Evolutionary conservation across 2,329 filamentous ascomycete genomes (phyloP), one percentile per base, ranked within the genome.

Genomic region (Aspergillus calidoustus): DNA sequence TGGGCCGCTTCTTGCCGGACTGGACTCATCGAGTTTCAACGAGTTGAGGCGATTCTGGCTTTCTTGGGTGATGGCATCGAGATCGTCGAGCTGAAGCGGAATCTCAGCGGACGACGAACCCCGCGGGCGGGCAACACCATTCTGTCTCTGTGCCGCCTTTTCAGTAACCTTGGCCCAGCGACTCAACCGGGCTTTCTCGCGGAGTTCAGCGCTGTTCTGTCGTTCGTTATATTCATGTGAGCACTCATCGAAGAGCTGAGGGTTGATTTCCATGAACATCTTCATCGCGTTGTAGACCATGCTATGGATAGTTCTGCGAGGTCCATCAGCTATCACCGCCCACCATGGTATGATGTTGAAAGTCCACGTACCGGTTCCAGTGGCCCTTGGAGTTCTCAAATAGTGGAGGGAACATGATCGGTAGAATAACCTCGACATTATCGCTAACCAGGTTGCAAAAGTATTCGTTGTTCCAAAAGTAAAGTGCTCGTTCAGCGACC

Each of bases 271-370:
- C 95, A 99, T 99, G 79, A 99, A 99, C 43, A 99, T 86, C 78
- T 99, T 99, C 95, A 99, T 98, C 60, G 95, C 95, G 73, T 98
- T 99, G 78, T 98, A 98, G 11, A 99, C 95, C 94, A 99, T 98
- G 76, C 95, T 95, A 74, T 99, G 95, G 69, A 99, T 99, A 7
- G 95, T 99, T 72, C 95, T 98, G 55, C 31, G 25, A n/a, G 67
- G 54, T 9, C 15, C 25, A 65, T 83, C 71, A 83, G 79, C 58
- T 61, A 59, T 31, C 2, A 7, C 38, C 28, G 3, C 2, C 23
- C 8, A 48, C 54, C n/a, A 9, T n/a, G 49, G 7, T 15, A 19
- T 34, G 22, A 17, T 31, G 23, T 22, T 0, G 13, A 30, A 19
- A 22, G 19, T 23, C 46, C 17, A 73, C 86, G 73, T 84, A 97